These are phyloP conservation scores for Saitozyma sp. DNA, from an alignment of 768 basidiomycete genomes.

Conservation along the genomic window DNA sequence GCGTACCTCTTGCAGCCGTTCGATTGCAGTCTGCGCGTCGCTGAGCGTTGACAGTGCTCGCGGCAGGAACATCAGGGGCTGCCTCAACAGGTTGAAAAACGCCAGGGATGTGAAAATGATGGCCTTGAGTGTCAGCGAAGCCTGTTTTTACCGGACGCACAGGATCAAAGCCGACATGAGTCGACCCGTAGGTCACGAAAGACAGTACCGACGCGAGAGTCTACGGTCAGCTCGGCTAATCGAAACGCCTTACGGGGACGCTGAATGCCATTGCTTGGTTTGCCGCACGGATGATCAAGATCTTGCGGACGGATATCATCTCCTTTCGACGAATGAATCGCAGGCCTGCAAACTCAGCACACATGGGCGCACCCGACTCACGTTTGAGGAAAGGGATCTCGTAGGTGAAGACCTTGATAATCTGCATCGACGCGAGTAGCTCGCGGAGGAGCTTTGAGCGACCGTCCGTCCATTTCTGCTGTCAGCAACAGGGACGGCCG, in stretches of 20 bases:
- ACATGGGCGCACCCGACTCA: slow-evolving; percentile 46
- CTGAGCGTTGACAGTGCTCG: slow-evolving; percentile 61
- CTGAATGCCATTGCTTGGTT: slow-evolving; percentile 57
- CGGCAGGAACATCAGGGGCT: slow-evolving; percentile 58
- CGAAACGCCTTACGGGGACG: slow-evolving; percentile 10
- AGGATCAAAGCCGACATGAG: slow-evolving; percentile 61
- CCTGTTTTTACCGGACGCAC: slow-evolving; percentile 19
- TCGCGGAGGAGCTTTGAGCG: slow-evolving; percentile 68
- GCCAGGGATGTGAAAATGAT: slow-evolving; percentile 69
- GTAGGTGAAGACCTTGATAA: slow-evolving; percentile 76
- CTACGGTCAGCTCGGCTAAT: slow-evolving; percentile 47
- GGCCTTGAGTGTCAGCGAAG: slow-evolving; percentile 51
- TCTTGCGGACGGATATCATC: slow-evolving; percentile 61
- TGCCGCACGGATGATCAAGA: slow-evolving; percentile 64
- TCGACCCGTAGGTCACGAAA: slow-evolving; percentile 66
- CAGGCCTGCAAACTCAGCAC: slow-evolving; percentile 56
- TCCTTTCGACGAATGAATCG: slow-evolving; percentile 61
- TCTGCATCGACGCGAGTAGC: slow-evolving; percentile 65
- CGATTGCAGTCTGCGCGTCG: slow-evolving; percentile 66
- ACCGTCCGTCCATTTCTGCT: slow-evolving; percentile 62
- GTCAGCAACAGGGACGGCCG: background rate
- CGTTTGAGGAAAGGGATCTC: slow-evolving; percentile 68
- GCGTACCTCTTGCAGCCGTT: slow-evolving; percentile 55
- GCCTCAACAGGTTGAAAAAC: slow-evolving; percentile 64
- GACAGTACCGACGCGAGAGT: slow-evolving; percentile 67